Evolutionary conservation across 1,139 yeast species (phyloP).

Genomic region (Arxiozyma telluris): DNA sequence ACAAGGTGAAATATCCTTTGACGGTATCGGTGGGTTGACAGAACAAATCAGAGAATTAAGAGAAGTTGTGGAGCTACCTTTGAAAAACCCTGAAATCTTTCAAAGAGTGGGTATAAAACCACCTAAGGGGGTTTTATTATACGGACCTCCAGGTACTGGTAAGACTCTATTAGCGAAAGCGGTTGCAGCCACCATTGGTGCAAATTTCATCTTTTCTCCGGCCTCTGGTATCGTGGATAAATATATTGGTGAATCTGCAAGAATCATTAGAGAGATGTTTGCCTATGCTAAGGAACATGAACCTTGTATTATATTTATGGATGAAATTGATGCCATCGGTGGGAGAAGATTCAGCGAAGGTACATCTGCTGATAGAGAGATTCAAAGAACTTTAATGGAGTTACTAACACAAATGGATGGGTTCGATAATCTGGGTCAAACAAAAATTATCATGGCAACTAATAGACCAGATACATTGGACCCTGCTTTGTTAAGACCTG

Average conservation of each 20-base stretch:
- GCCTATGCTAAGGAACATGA: constrained; percentile 97
- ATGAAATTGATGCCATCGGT: constrained; percentile 98
- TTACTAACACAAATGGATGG: constrained; percentile 98
- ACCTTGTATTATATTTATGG: constrained; percentile 98
- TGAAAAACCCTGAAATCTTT: constrained; percentile 94
- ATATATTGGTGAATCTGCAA: constrained; percentile 96
- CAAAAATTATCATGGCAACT: constrained; percentile 98
- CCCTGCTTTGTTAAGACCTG: constrained; percentile 98
- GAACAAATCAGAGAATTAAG: constrained; percentile 95
- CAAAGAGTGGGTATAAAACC: constrained; percentile 95
- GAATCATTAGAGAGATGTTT: constrained; percentile 97
- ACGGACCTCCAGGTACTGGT: constrained; percentile 99
- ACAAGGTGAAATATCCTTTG: constrained; percentile 92
- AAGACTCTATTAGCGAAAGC: constrained; percentile 94
- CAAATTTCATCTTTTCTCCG: constrained; percentile 94
- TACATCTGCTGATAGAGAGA: constrained; percentile 97
- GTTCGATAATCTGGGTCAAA: constrained; percentile 92
- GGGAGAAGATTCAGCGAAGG: constrained; percentile 98
- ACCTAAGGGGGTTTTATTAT: constrained; percentile 92
- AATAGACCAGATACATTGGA: constrained; percentile 97
- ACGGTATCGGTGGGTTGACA: constrained; percentile 92
- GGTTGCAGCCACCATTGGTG: constrained; percentile 97
- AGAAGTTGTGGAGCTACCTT: constrained; percentile 94
- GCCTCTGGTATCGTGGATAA: constrained; percentile 98
- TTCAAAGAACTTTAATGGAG: constrained; percentile 98